Evolutionary conservation across 2,329 filamentous ascomycete genomes (phyloP).

Genomic region (Xylaria sp.): DNA sequence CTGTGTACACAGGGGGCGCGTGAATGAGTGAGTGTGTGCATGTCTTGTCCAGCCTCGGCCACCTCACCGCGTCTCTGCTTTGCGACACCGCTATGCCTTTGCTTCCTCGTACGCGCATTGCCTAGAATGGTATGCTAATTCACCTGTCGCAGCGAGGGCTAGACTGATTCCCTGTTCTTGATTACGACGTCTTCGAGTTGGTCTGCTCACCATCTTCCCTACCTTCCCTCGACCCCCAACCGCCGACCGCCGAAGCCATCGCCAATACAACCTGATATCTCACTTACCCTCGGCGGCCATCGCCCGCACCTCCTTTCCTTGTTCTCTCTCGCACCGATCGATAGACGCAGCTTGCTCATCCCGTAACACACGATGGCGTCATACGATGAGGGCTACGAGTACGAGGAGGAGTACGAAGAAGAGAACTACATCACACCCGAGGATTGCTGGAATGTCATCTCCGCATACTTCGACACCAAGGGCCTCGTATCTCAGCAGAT

Average conservation of each 20-base stretch:
- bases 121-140: conserved; percentile 25
- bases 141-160: conserved; percentile 15
- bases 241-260: neutral
- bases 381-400: conserved; percentile 73
- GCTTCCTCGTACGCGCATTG: conserved; percentile 8
- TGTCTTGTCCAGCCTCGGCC: conserved; percentile 9
- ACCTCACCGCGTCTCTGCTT: neutral
- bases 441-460: conserved; percentile 98
- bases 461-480: conserved; percentile 95
- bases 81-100: neutral
- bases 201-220: neutral
- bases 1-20: conserved; percentile 17
- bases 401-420: conserved; percentile 71
- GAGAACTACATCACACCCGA: conserved; percentile 88
- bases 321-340: neutral
- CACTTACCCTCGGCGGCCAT: neutral
- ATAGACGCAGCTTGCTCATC: neutral
- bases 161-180: neutral
- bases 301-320: neutral
- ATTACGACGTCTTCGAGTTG: neutral
- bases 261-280: neutral
- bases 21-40: conserved; percentile 22
- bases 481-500: conserved; percentile 97
- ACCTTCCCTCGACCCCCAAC: conserved; percentile 1
- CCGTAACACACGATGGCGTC: conserved; percentile 59